phyloP scores from a whole-genome alignment of 805 yeast species.

The Brettanomyces naardenensis region DNA sequence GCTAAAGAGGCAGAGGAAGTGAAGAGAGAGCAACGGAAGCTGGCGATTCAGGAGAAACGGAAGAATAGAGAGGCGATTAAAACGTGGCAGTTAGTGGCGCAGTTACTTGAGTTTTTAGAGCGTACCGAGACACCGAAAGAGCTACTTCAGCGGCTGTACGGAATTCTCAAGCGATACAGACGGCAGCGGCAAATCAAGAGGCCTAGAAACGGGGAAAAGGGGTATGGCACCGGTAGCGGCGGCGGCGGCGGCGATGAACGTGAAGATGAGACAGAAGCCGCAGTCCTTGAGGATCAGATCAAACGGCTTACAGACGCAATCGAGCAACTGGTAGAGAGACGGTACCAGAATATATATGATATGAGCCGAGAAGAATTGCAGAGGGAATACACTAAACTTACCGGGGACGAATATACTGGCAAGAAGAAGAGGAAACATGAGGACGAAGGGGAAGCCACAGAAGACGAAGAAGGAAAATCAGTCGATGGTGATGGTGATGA shows the following conservation, averaged over 20 bases:
- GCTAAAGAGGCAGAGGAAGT: constrained; percentile 19
- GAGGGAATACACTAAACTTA: constrained; percentile 32
- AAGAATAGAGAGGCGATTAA: constrained; percentile 7
- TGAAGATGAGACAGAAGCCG: constrained; percentile 23
- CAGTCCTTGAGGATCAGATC: neutral
- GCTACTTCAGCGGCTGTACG: constrained; percentile 36
- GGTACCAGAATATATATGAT: constrained; percentile 41
- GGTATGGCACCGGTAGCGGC: constrained; percentile 6
- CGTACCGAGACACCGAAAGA: constrained; percentile 58
- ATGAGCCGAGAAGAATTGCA: constrained; percentile 47
- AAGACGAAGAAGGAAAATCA: constrained; percentile 5
- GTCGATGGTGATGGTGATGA: constrained; percentile 1
- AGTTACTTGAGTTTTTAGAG: constrained; percentile 37
- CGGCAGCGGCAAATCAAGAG: constrained; percentile 21
- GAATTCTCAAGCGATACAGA: constrained; percentile 11
- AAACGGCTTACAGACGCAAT: constrained; percentile 38
- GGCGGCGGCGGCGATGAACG: constrained; percentile 9
- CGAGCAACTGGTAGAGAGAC: constrained; percentile 36
- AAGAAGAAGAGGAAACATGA: constrained; percentile 14
- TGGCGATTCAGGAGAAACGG: constrained; percentile 7
- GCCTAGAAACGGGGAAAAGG: neutral
- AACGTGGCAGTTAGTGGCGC: constrained; percentile 17
- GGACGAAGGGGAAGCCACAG: constrained; percentile 6
- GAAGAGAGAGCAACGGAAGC: constrained; percentile 19
- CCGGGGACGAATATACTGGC: constrained; percentile 29